Conservation (phyloP, 2,329 filamentous ascomycete species). For the Fusarium chaquense region DNA sequence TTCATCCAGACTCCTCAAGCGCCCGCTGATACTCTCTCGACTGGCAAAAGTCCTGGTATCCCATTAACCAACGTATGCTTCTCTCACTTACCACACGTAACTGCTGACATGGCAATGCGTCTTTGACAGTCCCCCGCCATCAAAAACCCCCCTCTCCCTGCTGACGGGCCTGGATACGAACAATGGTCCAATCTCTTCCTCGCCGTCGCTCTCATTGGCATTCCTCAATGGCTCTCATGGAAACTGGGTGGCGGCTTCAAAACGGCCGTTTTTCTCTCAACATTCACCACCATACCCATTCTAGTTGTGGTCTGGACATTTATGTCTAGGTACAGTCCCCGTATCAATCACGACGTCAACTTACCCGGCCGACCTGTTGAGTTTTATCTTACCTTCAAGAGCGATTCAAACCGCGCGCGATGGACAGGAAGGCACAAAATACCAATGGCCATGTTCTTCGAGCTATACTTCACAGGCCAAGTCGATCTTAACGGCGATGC, state of each 20-base stretch:
- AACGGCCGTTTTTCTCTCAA: constrained; percentile 82
- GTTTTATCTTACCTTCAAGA: constrained; percentile 85
- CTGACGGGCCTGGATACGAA: constrained; percentile 83
- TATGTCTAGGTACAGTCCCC: constrained; percentile 81
- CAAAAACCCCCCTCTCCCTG: constrained; percentile 90
- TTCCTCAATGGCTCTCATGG: constrained; percentile 83
- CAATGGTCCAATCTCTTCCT: constrained; percentile 86
- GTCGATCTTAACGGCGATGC: constrained; percentile 93
- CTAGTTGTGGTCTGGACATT: constrained; percentile 84
- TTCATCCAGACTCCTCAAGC: constrained; percentile 41
- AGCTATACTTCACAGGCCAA: constrained; percentile 93
- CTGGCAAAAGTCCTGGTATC: constrained; percentile 36
- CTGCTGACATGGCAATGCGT: not conserved
- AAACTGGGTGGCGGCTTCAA: constrained; percentile 88
- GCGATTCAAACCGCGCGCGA: constrained; percentile 63
- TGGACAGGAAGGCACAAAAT: constrained; percentile 82
- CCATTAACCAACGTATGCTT: constrained; percentile 31
- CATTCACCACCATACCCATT: constrained; percentile 82
- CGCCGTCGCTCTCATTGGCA: constrained; percentile 71
- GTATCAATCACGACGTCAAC: constrained; percentile 89
- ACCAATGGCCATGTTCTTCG: constrained; percentile 89
- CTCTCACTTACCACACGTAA: accelerated
- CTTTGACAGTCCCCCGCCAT: constrained; percentile 81
- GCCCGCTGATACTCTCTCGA: constrained; percentile 30
- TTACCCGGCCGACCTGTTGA: constrained; percentile 87